Percentiles rank a stretch among this genome's conserved stretches.
These are phyloP conservation scores for Tillandsia leiboldiana DNA, from an alignment of 176 grass and related monocot species.

Conservation along the genomic window DNA sequence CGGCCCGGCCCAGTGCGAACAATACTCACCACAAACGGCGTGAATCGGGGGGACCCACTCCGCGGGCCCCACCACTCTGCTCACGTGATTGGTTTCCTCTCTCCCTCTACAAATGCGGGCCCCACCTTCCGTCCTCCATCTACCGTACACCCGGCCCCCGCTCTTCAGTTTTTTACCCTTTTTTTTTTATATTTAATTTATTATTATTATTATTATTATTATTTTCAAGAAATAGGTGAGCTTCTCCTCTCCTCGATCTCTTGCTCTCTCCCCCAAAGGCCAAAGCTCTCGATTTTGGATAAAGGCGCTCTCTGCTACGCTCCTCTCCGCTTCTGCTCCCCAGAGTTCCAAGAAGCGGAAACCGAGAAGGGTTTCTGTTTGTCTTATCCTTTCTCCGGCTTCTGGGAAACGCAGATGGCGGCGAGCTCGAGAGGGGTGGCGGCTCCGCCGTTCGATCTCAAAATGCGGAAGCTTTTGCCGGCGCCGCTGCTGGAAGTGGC, in stretches of 20 bases:
- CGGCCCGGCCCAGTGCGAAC: not conserved
- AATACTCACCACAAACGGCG: not conserved
- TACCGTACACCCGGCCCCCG: no score
- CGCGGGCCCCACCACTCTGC: slow-evolving; percentile 7
- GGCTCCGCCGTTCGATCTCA: slow-evolving; percentile 42
- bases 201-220: no score
- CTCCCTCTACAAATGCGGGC: not conserved
- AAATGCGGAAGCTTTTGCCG: slow-evolving; percentile 10
- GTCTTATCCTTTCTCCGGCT: no score
- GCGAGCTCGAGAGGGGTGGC: slow-evolving; percentile 49
- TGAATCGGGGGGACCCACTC: not conserved
- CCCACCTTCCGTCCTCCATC: not conserved
- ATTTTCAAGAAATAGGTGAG: no score
- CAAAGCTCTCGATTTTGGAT: no score
- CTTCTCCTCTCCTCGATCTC: no score
- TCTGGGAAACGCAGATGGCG: slow-evolving; percentile 35
- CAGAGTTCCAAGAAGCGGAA: no score
- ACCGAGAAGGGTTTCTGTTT: no score
- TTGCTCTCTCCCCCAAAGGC: no score
- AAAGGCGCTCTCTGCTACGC: no score
- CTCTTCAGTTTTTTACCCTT: not conserved
- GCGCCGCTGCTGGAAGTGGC: not conserved
- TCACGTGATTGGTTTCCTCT: slow-evolving; percentile 22
- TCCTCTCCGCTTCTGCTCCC: no score
- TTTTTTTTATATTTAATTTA: no score